Base-by-base conservation (phyloP, 371 early-diverging fungal species). In the Amoeboaphelidium occidentale region DNA sequence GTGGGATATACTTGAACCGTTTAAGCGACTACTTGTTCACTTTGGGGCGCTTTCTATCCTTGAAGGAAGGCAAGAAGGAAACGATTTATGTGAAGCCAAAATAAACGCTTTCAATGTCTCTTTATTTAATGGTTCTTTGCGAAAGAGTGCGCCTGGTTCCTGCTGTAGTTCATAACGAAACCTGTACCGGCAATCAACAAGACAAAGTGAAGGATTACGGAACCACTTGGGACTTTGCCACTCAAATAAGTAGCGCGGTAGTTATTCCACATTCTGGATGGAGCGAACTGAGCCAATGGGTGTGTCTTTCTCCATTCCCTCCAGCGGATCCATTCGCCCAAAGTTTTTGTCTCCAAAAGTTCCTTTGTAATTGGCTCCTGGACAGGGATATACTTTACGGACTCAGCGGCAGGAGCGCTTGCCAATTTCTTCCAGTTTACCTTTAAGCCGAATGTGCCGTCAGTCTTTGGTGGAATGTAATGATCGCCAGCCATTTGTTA, bases 1-100 rank as follows among this genome's bases (percentile, higher is more conserved):
- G 71, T n/a, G 73, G 57, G 39, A 69, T 73, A 49, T 84, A 75
- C 58, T 51, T 86, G 27, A 86, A 86, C 57, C 60, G 82, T 74
- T 69, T 91, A 52, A 83, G 84, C 58, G 92, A 91, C 58, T 89
- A 72, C 53, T 58, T 91, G 44, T 91, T 89, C 61, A 77, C 72
- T 17, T 82, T 84, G 1, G 90, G 86, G 1, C 64, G 90, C 43
- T 82, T 66, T 59, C 74, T 76, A 17, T 79, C 85, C 0, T 72
- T 69, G 61, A 57, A 66, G 25, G 75, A 74, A 23, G 73, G 75
- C 3, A 61, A 74, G 51, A 50, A 48, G 17, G 87, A 87, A 57
- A 70, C 61, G 42, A 70, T 80, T 26, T 82, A 86, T 62, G n/a
- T 48, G 3, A 63, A 64, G 25, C 32, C 32, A 66, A 67, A 26